Evolutionary conservation across 768 basidiomycete species (phyloP).

Genomic region (Hericium alpestre): DNA sequence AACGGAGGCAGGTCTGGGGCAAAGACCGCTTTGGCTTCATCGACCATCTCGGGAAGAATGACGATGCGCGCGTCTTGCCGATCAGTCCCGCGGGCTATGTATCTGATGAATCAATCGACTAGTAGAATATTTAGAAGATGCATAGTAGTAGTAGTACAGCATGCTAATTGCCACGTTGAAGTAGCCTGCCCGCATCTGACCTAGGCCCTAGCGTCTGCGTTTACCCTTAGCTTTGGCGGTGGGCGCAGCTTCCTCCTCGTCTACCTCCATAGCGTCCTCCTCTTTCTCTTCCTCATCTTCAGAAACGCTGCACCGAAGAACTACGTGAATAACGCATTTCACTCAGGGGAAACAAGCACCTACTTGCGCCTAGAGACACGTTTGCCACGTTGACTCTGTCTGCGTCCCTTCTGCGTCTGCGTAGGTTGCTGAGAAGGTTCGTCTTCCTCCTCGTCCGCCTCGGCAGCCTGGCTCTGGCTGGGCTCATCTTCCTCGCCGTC

Average conservation of each 20-base stretch:
- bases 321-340: neutral
- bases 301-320: neutral
- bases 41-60: conserved; percentile 28
- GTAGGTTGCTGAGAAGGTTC: conserved; percentile 12
- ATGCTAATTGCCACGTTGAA: neutral
- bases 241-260: neutral
- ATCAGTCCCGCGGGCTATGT: neutral
- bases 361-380: neutral
- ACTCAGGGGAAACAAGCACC: neutral
- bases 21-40: conserved; percentile 83
- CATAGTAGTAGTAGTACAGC: neutral
- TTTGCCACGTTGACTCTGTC: neutral
- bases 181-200: too few relatives aligned
- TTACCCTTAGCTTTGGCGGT: neutral
- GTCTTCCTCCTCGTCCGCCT: conserved; percentile 32
- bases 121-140: conserved; percentile 2
- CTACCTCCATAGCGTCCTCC: neutral
- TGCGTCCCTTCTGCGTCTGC: conserved; percentile 15
- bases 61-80: conserved; percentile 34
- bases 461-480: conserved; percentile 26
- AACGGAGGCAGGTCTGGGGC: conserved; percentile 72
- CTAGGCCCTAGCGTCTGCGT: neutral
- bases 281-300: neutral
- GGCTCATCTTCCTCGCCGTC: conserved; percentile 23
- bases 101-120: neutral